phyloP scores from a whole-genome alignment of 2,329 filamentous ascomycete species.

The Rhynchosporium agropyri region DNA sequence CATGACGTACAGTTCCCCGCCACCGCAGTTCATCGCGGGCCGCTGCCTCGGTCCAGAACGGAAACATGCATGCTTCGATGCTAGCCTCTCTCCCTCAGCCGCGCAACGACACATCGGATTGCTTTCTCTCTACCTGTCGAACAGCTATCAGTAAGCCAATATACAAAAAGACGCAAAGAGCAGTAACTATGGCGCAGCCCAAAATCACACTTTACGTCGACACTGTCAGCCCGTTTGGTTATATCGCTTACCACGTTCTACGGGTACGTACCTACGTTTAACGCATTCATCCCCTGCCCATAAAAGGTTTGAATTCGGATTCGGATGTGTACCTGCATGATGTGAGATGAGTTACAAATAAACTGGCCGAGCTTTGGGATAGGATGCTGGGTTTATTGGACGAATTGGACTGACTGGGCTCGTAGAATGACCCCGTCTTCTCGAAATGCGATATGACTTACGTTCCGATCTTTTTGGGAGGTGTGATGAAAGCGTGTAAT shows the following conservation, averaged over 20 bases:
- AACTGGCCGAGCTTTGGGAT: neutral
- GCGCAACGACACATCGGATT: neutral
- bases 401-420: neutral
- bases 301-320: neutral
- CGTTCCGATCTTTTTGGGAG: slow-evolving; percentile 61
- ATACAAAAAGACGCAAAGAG: neutral
- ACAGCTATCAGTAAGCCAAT: neutral
- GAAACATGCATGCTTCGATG: neutral
- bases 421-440: slow-evolving; percentile 58
- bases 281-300: neutral
- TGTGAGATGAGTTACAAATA: neutral
- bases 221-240: slow-evolving; percentile 62
- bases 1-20: neutral
- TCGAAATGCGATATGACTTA: slow-evolving; percentile 56
- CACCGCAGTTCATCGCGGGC: slow-evolving; percentile 3
- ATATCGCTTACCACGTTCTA: slow-evolving; percentile 59
- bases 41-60: neutral
- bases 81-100: neutral
- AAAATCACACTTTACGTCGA: slow-evolving; percentile 59
- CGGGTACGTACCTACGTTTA: slow-evolving; percentile 47
- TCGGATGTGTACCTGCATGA: neutral
- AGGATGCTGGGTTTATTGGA: neutral
- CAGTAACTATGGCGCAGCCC: slow-evolving; percentile 21
- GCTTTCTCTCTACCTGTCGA: neutral
- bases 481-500: slow-evolving; percentile 57